Evolutionary conservation across 306 rosid genomes (phyloP).

Genomic region (Lathyrus aphaca): DNA sequence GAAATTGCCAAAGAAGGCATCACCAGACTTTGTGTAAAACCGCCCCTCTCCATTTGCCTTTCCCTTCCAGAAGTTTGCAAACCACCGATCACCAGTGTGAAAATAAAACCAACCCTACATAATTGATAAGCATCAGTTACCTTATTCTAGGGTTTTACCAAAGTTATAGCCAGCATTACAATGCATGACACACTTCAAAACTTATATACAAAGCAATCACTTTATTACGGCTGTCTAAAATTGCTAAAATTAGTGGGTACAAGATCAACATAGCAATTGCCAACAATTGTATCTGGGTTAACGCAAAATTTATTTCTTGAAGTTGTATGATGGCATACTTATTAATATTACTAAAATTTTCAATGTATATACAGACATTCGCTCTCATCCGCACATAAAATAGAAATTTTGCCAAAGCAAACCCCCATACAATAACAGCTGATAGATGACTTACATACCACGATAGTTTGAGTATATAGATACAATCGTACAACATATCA

Average conservation of each 20-base stretch:
- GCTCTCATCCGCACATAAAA: not conserved
- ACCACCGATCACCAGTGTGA: slow-evolving; percentile 89
- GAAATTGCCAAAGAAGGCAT: slow-evolving; percentile 85
- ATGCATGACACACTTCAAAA: slow-evolving; percentile 28
- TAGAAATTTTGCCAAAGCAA: slow-evolving; percentile 2
- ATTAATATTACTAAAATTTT: not conserved
- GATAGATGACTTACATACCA: not conserved
- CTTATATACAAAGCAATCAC: slow-evolving; percentile 11
- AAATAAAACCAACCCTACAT: slow-evolving; percentile 93
- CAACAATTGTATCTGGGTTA: not conserved
- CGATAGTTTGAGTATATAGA: not conserved
- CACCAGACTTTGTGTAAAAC: slow-evolving; percentile 83
- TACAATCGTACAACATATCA: not conserved
- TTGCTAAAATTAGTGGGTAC: slow-evolving; percentile 11
- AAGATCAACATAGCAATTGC: slow-evolving; percentile 16
- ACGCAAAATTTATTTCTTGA: slow-evolving; percentile 14
- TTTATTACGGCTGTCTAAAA: not conserved
- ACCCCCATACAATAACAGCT: slow-evolving; percentile 2
- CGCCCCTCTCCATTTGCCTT: slow-evolving; percentile 97
- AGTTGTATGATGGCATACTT: not conserved
- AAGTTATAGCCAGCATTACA: slow-evolving; percentile 25
- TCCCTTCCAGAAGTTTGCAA: slow-evolving; percentile 98
- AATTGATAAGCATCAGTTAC: slow-evolving; percentile 37
- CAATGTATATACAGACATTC: not conserved
- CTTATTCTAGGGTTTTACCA: slow-evolving; percentile 15